These are phyloP conservation scores for Nicotiana attenuata DNA, from an alignment of 257 asterid genomes.

Conservation along the genomic window DNA sequence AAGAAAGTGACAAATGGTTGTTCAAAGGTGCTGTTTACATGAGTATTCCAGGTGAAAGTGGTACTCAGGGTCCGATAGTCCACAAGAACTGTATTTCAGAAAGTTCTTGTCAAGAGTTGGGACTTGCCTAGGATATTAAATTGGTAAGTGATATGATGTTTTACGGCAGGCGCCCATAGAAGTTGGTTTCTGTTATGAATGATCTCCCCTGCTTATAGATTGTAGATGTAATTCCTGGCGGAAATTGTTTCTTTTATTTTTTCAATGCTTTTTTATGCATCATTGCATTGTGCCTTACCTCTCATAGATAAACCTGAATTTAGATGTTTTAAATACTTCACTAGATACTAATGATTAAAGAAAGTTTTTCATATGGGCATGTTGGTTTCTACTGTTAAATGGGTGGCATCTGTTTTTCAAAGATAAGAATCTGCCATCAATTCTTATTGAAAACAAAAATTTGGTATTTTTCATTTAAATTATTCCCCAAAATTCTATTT, in stretches of 20 bases:
- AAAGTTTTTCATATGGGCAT: neutral
- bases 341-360: neutral
- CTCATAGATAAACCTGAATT: neutral
- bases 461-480: neutral
- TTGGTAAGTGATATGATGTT: conserved; percentile 39
- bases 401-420: neutral
- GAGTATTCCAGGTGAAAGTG: conserved; percentile 23
- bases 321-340: neutral
- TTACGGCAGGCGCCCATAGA: neutral
- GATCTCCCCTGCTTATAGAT: neutral
- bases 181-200: neutral
- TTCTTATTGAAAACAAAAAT: neutral
- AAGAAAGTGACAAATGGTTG: conserved; percentile 71
- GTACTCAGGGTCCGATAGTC: conserved; percentile 44
- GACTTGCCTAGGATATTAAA: conserved; percentile 36
- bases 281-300: neutral
- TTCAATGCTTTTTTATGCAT: neutral
- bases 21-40: conserved; percentile 68
- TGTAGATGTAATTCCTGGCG: neutral
- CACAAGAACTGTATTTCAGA: conserved; percentile 65
- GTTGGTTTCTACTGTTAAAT: neutral
- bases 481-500: neutral
- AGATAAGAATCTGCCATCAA: neutral
- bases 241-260: neutral
- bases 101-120: conserved; percentile 37